Evolutionary conservation across 345 rosid species (phyloP).

Genomic region (Pseudoturritis turrita): DNA sequence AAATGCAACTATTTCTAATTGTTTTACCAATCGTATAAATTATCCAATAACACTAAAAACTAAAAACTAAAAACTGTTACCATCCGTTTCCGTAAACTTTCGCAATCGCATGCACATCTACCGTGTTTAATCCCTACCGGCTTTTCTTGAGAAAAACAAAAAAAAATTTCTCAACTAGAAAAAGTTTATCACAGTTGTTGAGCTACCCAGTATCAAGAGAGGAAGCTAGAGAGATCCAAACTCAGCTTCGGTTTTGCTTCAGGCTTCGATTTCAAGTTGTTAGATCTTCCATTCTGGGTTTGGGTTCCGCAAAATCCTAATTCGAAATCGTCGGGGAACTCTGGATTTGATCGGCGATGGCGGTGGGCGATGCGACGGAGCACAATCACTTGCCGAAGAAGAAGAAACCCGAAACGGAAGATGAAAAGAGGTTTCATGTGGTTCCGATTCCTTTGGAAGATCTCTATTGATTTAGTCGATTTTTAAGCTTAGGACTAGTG

Average conservation of each 20-base stretch:
- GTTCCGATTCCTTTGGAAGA: background rate
- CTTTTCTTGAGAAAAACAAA: no score
- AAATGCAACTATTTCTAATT: no score
- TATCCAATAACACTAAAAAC: no score
- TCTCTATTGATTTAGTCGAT: background rate
- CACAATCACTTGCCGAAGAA: conserved; percentile 25
- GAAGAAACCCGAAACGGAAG: conserved; percentile 37
- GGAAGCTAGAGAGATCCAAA: conserved; percentile 1
- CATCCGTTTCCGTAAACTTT: no score
- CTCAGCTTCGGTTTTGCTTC: background rate
- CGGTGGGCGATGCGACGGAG: conserved; percentile 15
- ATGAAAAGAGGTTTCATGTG: conserved; percentile 24
- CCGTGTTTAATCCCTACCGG: no score
- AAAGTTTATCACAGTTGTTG: conserved; percentile 20
- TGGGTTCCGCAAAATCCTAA: background rate
- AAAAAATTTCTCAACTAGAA: no score
- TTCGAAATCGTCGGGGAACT: background rate
- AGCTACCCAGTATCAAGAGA: conserved; percentile 13
- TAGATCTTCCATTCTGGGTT: background rate
- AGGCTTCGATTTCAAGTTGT: conserved; percentile 5
- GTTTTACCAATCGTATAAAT: no score
- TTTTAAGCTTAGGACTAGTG: background rate
- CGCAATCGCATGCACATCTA: no score
- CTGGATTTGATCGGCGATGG: conserved; percentile 19
- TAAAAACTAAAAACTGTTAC: no score